Evolutionary conservation across 1,284 basidiomycete genomes (phyloP).

Genomic region (Fomitopsis betulina): DNA sequence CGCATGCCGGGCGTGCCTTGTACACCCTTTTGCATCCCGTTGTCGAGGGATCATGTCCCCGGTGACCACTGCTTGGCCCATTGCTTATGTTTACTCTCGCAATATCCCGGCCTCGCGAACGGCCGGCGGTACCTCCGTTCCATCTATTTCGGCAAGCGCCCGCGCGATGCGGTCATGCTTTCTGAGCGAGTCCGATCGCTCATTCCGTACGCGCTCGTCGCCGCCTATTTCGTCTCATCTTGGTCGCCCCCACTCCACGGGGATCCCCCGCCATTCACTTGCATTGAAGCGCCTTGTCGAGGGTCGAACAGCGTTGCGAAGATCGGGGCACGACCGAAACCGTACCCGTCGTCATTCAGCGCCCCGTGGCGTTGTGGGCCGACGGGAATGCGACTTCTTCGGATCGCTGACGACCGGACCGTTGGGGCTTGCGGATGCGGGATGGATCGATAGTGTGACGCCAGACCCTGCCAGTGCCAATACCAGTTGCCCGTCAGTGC

Average conservation of each 20-base stretch:
- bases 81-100: neutral
- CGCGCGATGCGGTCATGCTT: neutral
- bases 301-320: neutral
- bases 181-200: too few relatives aligned
- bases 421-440: too few relatives aligned
- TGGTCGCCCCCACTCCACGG: neutral
- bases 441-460: neutral
- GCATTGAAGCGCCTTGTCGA: neutral
- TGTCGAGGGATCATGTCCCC: neutral
- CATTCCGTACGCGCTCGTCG: conserved; percentile 10
- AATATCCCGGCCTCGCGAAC: conserved; percentile 1
- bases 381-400: neutral
- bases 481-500: neutral
- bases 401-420: neutral
- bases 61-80: neutral
- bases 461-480: neutral
- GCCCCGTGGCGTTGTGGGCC: neutral
- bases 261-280: neutral
- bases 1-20: neutral
- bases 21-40: neutral
- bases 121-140: neutral
- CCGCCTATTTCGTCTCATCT: conserved; percentile 14
- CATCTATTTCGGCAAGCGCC: neutral
- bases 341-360: neutral
- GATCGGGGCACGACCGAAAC: too few relatives aligned